phyloP scores from a whole-genome alignment of 2,329 filamentous ascomycete species.

The Colletotrichum higginsianum region DNA sequence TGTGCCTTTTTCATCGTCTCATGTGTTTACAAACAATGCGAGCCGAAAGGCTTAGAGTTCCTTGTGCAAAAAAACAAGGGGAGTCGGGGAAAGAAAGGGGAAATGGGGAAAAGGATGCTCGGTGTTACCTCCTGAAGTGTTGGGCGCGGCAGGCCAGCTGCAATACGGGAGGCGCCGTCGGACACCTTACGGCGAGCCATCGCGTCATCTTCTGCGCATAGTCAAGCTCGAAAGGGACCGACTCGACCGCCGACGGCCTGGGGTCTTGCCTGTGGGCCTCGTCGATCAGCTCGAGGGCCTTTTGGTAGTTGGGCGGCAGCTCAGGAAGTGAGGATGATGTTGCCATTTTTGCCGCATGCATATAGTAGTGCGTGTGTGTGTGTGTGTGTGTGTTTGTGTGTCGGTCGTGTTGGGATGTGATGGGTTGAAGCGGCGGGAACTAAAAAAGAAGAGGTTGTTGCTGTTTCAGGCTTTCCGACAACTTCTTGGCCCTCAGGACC shows the following conservation, averaged over 20 bases:
- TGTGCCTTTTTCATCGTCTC: slow-evolving; percentile 5
- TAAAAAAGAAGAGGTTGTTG: slow-evolving; percentile 1
- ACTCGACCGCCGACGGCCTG: slow-evolving; percentile 56
- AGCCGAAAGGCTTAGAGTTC: neutral
- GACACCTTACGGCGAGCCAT: slow-evolving; percentile 75
- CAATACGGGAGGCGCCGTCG: slow-evolving; percentile 76
- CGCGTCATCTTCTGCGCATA: slow-evolving; percentile 85
- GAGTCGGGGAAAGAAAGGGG: slow-evolving; percentile 2
- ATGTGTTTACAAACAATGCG: slow-evolving; percentile 1
- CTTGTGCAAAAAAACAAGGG: neutral
- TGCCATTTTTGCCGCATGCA: slow-evolving; percentile 13
- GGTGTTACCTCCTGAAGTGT: slow-evolving; percentile 77
- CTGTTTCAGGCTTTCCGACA: slow-evolving; percentile 18
- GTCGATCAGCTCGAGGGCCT: slow-evolving; percentile 79
- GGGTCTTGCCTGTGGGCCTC: slow-evolving; percentile 65
- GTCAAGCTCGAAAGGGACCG: slow-evolving; percentile 82
- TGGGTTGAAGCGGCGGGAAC: slow-evolving; percentile 1
- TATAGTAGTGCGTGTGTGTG: neutral
- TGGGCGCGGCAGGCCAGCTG: slow-evolving; percentile 86
- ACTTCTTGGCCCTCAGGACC: slow-evolving; percentile 5
- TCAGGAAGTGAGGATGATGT: slow-evolving; percentile 45
- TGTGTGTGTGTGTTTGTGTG: neutral
- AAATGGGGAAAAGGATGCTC: slow-evolving; percentile 12
- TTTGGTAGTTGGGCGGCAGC: slow-evolving; percentile 58
- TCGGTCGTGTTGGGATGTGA: neutral